Evolutionary conservation across 371 early-diverging fungal species (phyloP).

Genomic region (Mucor indicus): DNA sequence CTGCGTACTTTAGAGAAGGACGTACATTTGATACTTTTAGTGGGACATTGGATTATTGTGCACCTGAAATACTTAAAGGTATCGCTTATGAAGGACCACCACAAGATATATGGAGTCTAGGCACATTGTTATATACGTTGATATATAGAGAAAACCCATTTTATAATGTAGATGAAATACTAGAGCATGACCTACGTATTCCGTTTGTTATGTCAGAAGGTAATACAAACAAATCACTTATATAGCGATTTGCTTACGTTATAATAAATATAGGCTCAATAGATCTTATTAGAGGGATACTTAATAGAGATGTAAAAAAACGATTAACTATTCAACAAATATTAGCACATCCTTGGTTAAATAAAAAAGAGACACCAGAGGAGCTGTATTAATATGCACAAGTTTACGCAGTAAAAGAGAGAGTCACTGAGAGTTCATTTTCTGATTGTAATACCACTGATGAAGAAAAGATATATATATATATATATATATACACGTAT

Average conservation of each 20-base stretch:
- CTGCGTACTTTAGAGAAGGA: conserved; percentile 52
- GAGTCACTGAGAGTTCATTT: no score
- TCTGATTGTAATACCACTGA: no score
- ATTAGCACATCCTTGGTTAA: conserved; percentile 54
- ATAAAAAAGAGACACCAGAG: no score
- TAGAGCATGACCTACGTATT: not conserved
- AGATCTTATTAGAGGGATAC: conserved; percentile 52
- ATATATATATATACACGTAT: no score
- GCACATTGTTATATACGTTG: conserved; percentile 75
- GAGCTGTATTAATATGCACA: no score
- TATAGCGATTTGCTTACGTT: not conserved
- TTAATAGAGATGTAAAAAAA: conserved; percentile 41
- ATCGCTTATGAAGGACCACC: conserved; percentile 61
- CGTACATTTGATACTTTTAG: conserved; percentile 62
- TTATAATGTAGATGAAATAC: conserved; percentile 3
- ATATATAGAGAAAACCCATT: conserved; percentile 6
- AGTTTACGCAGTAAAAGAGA: no score
- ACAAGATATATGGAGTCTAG: conserved; percentile 78
- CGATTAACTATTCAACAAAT: conserved; percentile 57
- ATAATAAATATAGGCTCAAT: conserved; percentile 34
- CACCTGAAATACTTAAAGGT: conserved; percentile 65
- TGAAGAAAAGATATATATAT: no score
- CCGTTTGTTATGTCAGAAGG: conserved; percentile 3
- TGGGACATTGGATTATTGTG: conserved; percentile 65
- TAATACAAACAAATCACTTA: not conserved